A percentile compares a stretch with the other conserved stretches of the same genome.
Evolutionary conservation across 768 basidiomycete species (phyloP).

Genomic region (Xerocomellus intermedius): DNA sequence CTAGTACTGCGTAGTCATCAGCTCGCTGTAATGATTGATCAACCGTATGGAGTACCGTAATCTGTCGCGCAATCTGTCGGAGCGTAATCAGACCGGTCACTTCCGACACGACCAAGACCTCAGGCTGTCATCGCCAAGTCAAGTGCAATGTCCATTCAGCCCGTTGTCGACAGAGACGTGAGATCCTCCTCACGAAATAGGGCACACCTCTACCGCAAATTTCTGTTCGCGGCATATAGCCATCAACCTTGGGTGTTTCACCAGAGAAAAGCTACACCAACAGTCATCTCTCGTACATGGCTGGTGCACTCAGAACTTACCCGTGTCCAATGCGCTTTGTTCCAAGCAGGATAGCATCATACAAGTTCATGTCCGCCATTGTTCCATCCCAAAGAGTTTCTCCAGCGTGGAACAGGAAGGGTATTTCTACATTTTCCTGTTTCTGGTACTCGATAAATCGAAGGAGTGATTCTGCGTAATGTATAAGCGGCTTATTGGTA

Average conservation of each 20-base stretch:
- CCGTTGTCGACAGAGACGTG: background rate
- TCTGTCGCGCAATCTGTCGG: slow-evolving; percentile 61
- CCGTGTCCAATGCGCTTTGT: slow-evolving; percentile 52
- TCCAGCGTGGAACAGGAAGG: slow-evolving; percentile 50
- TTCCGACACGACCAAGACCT: slow-evolving; percentile 66
- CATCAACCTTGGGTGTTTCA: slow-evolving; percentile 48
- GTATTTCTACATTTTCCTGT: slow-evolving; percentile 29
- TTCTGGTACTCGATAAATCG: slow-evolving; percentile 36
- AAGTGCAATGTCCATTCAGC: slow-evolving; percentile 21
- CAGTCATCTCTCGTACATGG: background rate
- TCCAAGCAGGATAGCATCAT: slow-evolving; percentile 49
- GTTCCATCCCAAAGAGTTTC: slow-evolving; percentile 49
- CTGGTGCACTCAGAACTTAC: slow-evolving; percentile 20
- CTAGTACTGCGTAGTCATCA: slow-evolving; percentile 40
- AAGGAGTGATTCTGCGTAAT: slow-evolving; percentile 40
- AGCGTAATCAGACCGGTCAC: slow-evolving; percentile 59
- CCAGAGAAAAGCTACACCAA: slow-evolving; percentile 39
- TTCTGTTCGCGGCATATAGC: slow-evolving; percentile 39
- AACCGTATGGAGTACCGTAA: slow-evolving; percentile 42
- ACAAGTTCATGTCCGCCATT: slow-evolving; percentile 44
- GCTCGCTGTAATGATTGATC: background rate
- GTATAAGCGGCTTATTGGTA: slow-evolving; percentile 34
- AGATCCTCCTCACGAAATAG: slow-evolving; percentile 41
- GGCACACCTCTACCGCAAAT: slow-evolving; percentile 47
- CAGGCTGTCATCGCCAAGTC: slow-evolving; percentile 18